Percentiles rank a stretch among this genome's conserved stretches.
phyloP scores from a whole-genome alignment of 1,284 basidiomycete species.

The Violaceomyces palustris region DNA sequence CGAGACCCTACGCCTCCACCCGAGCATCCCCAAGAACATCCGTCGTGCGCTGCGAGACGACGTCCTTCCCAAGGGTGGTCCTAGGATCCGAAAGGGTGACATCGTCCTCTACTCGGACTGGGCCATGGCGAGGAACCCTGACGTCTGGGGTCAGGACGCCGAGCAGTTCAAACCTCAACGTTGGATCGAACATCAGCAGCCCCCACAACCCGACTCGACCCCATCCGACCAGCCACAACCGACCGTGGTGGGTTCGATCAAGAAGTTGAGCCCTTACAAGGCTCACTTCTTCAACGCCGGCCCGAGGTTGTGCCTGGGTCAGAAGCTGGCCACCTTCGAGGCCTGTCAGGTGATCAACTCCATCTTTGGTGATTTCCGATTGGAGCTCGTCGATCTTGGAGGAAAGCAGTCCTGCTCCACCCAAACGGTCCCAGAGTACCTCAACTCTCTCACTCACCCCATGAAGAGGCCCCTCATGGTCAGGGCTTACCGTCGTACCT shows the following conservation, averaged over 20 bases:
- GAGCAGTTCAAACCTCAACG: slow-evolving; percentile 60
- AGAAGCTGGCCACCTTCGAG: slow-evolving; percentile 9
- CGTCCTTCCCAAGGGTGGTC: slow-evolving; percentile 3
- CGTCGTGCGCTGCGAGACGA: slow-evolving; percentile 3
- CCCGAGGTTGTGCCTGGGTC: slow-evolving; percentile 11
- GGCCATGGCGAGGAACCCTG: slow-evolving; percentile 52
- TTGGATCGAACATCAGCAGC: slow-evolving; percentile 56
- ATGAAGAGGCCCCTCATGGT: slow-evolving; percentile 12
- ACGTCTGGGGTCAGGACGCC: slow-evolving; percentile 62
- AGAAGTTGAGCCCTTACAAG: slow-evolving; percentile 1
- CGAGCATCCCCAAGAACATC: slow-evolving; percentile 13
- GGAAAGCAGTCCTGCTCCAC: neutral
- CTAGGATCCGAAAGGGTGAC: slow-evolving; percentile 1
- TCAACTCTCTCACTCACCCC: slow-evolving; percentile 10
- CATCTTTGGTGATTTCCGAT: slow-evolving; percentile 8
- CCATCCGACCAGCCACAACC: too few relatives aligned
- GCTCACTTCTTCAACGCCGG: slow-evolving; percentile 17
- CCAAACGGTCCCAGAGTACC: slow-evolving; percentile 5
- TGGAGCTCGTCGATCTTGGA: slow-evolving; percentile 10
- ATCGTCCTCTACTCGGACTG: slow-evolving; percentile 16
- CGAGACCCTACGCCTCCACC: slow-evolving; percentile 22
- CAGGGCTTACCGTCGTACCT: neutral
- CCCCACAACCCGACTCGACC: too few relatives aligned
- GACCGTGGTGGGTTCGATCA: neutral
- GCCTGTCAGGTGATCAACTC: slow-evolving; percentile 4